Conservation (phyloP, 2,329 filamentous ascomycete species). For the Ophiostoma australiae region DNA sequence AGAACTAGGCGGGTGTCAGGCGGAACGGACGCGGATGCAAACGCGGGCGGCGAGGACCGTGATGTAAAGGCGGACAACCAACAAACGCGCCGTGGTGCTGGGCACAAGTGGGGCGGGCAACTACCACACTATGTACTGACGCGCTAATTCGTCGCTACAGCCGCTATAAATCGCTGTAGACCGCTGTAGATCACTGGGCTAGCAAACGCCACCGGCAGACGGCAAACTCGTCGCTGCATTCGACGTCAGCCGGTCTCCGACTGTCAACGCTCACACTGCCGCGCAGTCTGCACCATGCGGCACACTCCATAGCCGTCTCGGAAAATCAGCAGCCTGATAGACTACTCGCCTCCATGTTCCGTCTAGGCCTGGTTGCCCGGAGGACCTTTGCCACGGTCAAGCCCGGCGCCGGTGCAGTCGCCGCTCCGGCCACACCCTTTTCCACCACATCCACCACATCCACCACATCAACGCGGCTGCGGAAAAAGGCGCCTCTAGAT, state of each 20-base stretch:
- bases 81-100: not conserved
- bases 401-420: slow-evolving; percentile 24
- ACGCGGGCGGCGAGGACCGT: not conserved
- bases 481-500: slow-evolving; percentile 41
- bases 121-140: not conserved
- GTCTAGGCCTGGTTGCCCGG: not conserved
- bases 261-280: not conserved
- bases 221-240: not conserved
- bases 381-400: slow-evolving; percentile 35
- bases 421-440: not conserved
- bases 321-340: not conserved
- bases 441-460: not conserved
- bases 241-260: not conserved
- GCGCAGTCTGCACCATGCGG: not conserved
- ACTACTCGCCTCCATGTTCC: not conserved
- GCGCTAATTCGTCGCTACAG: not conserved
- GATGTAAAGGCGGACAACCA: not conserved
- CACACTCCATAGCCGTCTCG: not conserved
- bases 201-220: not conserved
- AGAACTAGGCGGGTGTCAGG: not conserved
- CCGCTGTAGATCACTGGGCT: not conserved
- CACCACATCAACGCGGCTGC: not conserved
- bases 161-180: not conserved
- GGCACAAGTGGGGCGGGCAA: not conserved
- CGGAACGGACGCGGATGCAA: not conserved